Evolutionary conservation across 2,329 filamentous ascomycete genomes (phyloP), one percentile per base, ranked within the genome.

Genomic region (Sclerotiophoma versabilis): DNA sequence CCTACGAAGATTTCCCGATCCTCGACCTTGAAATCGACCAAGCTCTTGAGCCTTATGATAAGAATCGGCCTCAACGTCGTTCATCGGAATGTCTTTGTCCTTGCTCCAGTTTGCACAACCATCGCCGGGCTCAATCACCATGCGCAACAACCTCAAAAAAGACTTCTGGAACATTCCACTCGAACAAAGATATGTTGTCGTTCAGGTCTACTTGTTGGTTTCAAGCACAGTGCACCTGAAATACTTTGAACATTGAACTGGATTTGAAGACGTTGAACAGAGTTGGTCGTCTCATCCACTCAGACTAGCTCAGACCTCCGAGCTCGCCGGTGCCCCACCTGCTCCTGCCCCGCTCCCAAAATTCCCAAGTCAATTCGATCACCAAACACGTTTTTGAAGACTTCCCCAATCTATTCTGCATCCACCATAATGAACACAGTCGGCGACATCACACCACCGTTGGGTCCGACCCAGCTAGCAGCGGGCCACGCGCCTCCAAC

Each of bases 401-500:
- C n/a, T n/a, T n/a, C n/a, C n/a, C n/a, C n/a, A n/a, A n/a, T n/a
- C n/a, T n/a, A 25, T 11, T 10, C 2, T 14, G 8, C n/a, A 49
- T 5, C 5, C 10, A 33, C 14, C 36, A 53, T 19, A 15, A 66
- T 68, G 65, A 63, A 64, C 29, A 34, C 41, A 11, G 36, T 61
- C 25, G 62, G 57, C 45, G 64, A 69, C 12, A 46, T 63, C 9
- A 70, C 68, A 12, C 71, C 72, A 22, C 59, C 63, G 4, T 45
- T 68, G 41, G 65, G 62, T 5, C 64, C 64, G 19, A 63, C 63
- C 11, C 57, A 68, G 43, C 63, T 73, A 19, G 65, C 70, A 37
- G 63, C 68, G 12, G 69, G 64, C 17, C 59, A 68, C 45, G 62
- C 66, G 12, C 71, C 71, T 25, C 70, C 70, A 7, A 70, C 70